Evolutionary conservation across 2,329 filamentous ascomycete species (phyloP).

Genomic region (Colletotrichum destructivum): DNA sequence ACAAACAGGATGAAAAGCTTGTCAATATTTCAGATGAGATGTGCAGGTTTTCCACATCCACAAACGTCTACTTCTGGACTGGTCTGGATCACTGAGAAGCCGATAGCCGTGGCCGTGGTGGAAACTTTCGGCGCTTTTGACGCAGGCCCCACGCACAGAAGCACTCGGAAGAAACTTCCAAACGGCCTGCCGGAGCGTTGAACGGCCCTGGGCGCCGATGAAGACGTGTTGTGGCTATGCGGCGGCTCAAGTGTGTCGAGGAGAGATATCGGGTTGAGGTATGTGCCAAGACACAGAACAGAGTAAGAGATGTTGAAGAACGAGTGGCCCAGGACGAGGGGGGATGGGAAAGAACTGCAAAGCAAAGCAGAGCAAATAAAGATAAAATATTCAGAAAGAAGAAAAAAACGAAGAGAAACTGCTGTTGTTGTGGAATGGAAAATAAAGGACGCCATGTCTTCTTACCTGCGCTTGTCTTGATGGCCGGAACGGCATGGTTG

Average conservation of each 20-base stretch:
- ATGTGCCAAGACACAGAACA: slow-evolving; percentile 11
- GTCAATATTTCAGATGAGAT: slow-evolving; percentile 32
- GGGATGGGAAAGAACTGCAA: slow-evolving; percentile 14
- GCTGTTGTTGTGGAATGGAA: too few relatives aligned
- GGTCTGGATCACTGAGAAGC: slow-evolving; percentile 1
- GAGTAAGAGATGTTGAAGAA: slow-evolving; percentile 5
- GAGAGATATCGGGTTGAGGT: background rate
- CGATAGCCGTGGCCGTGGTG: slow-evolving; percentile 15
- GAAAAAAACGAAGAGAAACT: slow-evolving; percentile 21
- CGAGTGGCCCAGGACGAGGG: background rate
- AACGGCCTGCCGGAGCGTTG: slow-evolving; percentile 7
- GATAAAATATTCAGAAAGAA: background rate
- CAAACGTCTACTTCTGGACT: slow-evolving; percentile 16
- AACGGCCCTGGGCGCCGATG: slow-evolving; percentile 21
- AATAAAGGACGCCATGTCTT: slow-evolving; percentile 25
- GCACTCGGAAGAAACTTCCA: slow-evolving; percentile 8
- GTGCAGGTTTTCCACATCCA: background rate
- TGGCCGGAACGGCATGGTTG: slow-evolving; percentile 68
- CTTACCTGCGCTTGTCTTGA: slow-evolving; percentile 75
- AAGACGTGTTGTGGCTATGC: background rate
- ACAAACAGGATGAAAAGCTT: slow-evolving; percentile 31
- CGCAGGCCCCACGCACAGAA: slow-evolving; percentile 42
- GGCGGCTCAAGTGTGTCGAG: background rate
- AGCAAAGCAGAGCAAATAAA: too few relatives aligned
- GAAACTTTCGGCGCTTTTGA: slow-evolving; percentile 23